These are phyloP conservation scores for Bretziella fagacearum DNA, from an alignment of 2,329 filamentous ascomycete genomes.

Conservation along the genomic window DNA sequence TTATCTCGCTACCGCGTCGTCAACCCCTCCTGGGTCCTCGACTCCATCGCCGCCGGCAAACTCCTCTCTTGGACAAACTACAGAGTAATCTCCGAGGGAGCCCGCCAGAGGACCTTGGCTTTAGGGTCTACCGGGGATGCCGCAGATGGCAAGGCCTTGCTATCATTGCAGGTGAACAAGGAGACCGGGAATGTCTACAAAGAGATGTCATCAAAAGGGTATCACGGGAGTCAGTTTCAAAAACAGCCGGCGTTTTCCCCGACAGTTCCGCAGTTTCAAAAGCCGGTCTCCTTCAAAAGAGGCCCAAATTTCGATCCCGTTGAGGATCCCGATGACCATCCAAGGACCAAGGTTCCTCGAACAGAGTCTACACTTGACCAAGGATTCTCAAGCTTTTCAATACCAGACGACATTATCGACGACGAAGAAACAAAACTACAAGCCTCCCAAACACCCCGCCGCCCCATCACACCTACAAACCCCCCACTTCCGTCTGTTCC, in stretches of 20 bases:
- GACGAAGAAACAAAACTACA: conserved; percentile 1
- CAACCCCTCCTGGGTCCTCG: conserved; percentile 84
- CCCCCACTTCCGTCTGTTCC: not conserved
- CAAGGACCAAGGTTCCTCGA: too few relatives aligned
- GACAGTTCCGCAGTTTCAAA: conserved; percentile 5
- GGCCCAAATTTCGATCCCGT: too few relatives aligned
- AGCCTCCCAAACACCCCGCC: not conserved
- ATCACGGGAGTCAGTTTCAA: conserved; percentile 60
- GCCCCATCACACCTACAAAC: not conserved
- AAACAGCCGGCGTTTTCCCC: conserved; percentile 12
- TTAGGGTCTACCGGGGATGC: not conserved
- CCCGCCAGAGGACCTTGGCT: conserved; percentile 59
- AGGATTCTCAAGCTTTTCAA: conserved; percentile 8
- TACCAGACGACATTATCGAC: conserved; percentile 7
- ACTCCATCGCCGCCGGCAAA: conserved; percentile 67
- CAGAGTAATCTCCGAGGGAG: conserved; percentile 68
- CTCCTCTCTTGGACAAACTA: conserved; percentile 77
- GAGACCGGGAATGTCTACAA: conserved; percentile 45
- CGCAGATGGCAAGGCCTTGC: conserved; percentile 35
- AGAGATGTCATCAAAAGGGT: conserved; percentile 67
- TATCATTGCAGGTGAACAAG: conserved; percentile 19
- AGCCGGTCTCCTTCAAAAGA: too few relatives aligned
- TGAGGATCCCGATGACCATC: not conserved
- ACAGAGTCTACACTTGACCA: not conserved
- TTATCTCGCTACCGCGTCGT: conserved; percentile 80